These are phyloP conservation scores for Alternaria ventricosa DNA, from an alignment of 2,329 filamentous ascomycete species.

Conservation along the genomic window DNA sequence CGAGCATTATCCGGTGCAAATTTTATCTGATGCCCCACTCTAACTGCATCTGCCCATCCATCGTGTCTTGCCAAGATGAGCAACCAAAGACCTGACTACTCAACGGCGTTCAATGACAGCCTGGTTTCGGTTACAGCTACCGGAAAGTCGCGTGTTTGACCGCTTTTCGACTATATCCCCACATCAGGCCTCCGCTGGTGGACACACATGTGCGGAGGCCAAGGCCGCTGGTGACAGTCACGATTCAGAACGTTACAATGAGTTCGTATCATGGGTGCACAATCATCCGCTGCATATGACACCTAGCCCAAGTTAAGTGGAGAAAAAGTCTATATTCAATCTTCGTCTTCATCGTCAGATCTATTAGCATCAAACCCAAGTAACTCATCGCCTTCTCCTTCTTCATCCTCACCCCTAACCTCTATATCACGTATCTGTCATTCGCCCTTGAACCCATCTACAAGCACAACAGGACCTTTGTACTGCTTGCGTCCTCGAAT, in stretches of 20 bases:
- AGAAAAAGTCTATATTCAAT: slow-evolving; percentile 3
- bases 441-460: slow-evolving; percentile 31
- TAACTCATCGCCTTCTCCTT: not conserved
- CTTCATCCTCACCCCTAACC: not conserved
- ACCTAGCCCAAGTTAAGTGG: not conserved
- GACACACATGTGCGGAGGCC: not conserved
- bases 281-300: not conserved
- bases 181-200: not conserved
- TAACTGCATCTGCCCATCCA: not conserved
- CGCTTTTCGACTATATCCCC: not conserved
- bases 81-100: not conserved
- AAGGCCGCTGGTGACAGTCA: not conserved
- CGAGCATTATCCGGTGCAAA: slow-evolving; percentile 12
- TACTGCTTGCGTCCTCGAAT: slow-evolving; percentile 42
- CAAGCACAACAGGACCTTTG: slow-evolving; percentile 41
- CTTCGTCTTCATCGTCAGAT: not conserved
- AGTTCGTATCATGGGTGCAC: not conserved
- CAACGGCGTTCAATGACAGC: not conserved
- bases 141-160: not conserved
- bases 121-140: not conserved
- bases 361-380: not conserved
- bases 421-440: slow-evolving; percentile 4
- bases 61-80: not conserved
- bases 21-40: slow-evolving; percentile 17
- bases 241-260: not conserved